Base-by-base conservation (phyloP, 1,284 basidiomycete species). In the Cutaneotrichosporon sp. region DNA sequence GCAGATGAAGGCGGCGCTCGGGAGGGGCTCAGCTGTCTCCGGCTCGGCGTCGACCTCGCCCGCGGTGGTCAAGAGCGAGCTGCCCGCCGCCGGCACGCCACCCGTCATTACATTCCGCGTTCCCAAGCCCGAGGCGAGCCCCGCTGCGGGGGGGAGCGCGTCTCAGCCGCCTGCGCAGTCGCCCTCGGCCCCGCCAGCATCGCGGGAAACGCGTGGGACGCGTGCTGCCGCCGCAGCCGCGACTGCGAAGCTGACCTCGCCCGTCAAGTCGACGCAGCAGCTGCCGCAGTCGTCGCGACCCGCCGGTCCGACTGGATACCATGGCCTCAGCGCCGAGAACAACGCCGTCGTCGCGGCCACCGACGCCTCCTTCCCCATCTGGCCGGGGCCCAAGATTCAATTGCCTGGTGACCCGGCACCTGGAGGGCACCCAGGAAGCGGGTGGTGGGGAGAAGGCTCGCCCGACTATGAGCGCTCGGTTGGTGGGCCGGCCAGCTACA, bases 381-480 rank as follows among this genome's bases (percentile, higher is more conserved):
- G 78, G 77, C 45, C 63, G 8, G 79, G 78, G 6, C 75, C 78
- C 9, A 57, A 70, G 45, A 63, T 60, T 13, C 59, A 68, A 14
- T 54, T 79, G 1, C 67, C 70, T 1, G 74, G 73, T 9, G 64
- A 69, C 22, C 59, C 69, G 0, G 54, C 66, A 1, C 58, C 67
- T 3, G 74, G 68, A 11, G 74, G 76, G 5, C 66, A 79, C 11
- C 67, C 64, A 3, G 77, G 78, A 13, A 75, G 71, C 53, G 78
- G 78, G 9, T 78, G 76, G 78, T 78, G 73, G 67, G 76, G 76
- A 8, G 77, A 80, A 51, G 76, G 68, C 8, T 67, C 66, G 16
- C 70, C 68, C 2, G 67, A 73, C 24, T 70, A 65, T 47, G 71
- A 71, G 59, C 58, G 59, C 29, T 61, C 58, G 29, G 60, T 66